These are phyloP conservation scores for Bipolaris zeicola DNA, from an alignment of 2,329 filamentous ascomycete genomes.

Conservation along the genomic window DNA sequence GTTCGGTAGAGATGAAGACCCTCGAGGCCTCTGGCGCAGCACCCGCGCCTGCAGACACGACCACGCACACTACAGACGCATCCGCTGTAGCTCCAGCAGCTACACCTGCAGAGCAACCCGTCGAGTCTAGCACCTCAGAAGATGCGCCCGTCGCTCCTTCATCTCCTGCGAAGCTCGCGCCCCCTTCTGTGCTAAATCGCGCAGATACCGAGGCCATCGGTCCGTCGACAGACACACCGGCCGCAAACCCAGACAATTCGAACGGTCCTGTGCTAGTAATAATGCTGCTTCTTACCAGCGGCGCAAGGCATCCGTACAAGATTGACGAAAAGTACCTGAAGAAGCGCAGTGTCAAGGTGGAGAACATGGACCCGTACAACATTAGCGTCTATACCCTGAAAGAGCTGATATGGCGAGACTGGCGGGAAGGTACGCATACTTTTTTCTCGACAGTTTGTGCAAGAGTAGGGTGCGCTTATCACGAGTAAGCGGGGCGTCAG, in stretches of 20 bases:
- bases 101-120: constrained; percentile 15
- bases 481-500: neutral
- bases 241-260: constrained; percentile 45
- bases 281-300: constrained; percentile 80
- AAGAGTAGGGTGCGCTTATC: neutral
- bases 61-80: constrained; percentile 23
- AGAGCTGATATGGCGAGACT: constrained; percentile 90
- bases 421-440: constrained; percentile 69
- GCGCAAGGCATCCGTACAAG: constrained; percentile 85
- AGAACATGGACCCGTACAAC: constrained; percentile 79
- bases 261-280: constrained; percentile 66
- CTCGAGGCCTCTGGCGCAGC: constrained; percentile 30
- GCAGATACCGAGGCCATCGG: constrained; percentile 54
- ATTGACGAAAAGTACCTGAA: constrained; percentile 85
- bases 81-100: constrained; percentile 20
- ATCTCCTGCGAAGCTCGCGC: constrained; percentile 27
- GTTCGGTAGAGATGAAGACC: constrained; percentile 45
- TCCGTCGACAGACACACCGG: constrained; percentile 53
- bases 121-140: constrained; percentile 19
- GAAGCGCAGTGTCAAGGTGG: constrained; percentile 78
- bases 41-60: constrained; percentile 21
- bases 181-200: constrained; percentile 38
- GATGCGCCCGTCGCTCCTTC: constrained; percentile 19
- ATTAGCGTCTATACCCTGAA: constrained; percentile 95
- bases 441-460: neutral